Conservation (phyloP, 2,329 filamentous ascomycete species). For the Penicillium sp. region DNA sequence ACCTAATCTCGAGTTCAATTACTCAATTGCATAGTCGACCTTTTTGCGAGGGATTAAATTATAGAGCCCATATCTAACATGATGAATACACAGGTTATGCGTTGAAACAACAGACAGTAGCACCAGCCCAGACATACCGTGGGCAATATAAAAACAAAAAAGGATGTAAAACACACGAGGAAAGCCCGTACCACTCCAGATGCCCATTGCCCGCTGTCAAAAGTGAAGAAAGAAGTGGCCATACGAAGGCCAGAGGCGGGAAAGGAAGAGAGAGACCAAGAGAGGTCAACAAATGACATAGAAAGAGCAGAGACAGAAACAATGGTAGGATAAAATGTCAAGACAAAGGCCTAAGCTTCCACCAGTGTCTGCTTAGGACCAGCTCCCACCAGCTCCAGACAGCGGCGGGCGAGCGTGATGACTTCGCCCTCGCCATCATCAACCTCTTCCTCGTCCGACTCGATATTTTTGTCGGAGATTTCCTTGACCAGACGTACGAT, state of each 20-base stretch:
- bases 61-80: constrained; percentile 29
- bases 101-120: constrained; percentile 22
- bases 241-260: constrained; percentile 29
- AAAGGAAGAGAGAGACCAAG: constrained; percentile 15
- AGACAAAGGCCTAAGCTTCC: constrained; percentile 57
- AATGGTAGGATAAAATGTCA: constrained; percentile 5
- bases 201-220: constrained; percentile 37
- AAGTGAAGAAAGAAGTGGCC: constrained; percentile 31
- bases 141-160: constrained; percentile 19
- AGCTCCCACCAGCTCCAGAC: constrained; percentile 79
- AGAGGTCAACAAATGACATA: constrained; percentile 4
- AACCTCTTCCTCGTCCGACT: constrained; percentile 78
- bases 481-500: constrained; percentile 87
- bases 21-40: not conserved
- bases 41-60: constrained; percentile 18
- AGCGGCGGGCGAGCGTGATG: constrained; percentile 83
- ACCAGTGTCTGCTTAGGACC: constrained; percentile 72
- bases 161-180: constrained; percentile 16
- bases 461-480: constrained; percentile 84
- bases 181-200: constrained; percentile 30
- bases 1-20: not conserved
- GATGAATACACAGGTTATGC: constrained; percentile 30
- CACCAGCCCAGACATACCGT: constrained; percentile 19
- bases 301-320: constrained; percentile 19
- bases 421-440: constrained; percentile 93